These are phyloP conservation scores for Alternaria infectoria DNA, from an alignment of 2,329 filamentous ascomycete species.

Conservation along the genomic window DNA sequence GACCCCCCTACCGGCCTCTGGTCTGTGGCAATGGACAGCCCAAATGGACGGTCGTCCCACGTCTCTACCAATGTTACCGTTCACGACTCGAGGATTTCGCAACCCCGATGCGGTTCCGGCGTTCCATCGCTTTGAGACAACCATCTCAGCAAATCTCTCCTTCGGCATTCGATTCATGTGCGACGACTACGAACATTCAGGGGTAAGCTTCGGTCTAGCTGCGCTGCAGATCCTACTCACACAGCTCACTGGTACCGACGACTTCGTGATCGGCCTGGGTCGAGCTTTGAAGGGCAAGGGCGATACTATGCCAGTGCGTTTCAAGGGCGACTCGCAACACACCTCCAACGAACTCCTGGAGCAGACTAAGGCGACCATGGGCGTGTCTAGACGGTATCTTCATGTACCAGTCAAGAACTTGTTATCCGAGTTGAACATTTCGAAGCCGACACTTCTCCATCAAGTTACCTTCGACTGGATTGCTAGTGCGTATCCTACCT, in stretches of 20 bases:
- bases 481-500: neutral
- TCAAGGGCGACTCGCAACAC: neutral
- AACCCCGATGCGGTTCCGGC: neutral
- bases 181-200: neutral
- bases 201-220: neutral
- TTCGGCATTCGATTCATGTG: neutral
- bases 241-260: slow-evolving; percentile 3
- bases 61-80: slow-evolving; percentile 1
- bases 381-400: neutral
- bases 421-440: neutral
- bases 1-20: neutral
- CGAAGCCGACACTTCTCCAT: neutral
- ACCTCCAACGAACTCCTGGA: neutral
- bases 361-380: neutral
- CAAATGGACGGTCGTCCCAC: neutral
- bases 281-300: neutral
- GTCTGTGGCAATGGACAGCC: neutral
- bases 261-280: slow-evolving; percentile 2
- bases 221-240: slow-evolving; percentile 1
- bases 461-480: slow-evolving; percentile 1
- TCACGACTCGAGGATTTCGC: slow-evolving; percentile 1
- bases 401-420: neutral
- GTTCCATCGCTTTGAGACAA: neutral
- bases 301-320: neutral
- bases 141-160: neutral